These are phyloP conservation scores for Leptographium radiaticola DNA, from an alignment of 2,329 filamentous ascomycete genomes.

Conservation along the genomic window DNA sequence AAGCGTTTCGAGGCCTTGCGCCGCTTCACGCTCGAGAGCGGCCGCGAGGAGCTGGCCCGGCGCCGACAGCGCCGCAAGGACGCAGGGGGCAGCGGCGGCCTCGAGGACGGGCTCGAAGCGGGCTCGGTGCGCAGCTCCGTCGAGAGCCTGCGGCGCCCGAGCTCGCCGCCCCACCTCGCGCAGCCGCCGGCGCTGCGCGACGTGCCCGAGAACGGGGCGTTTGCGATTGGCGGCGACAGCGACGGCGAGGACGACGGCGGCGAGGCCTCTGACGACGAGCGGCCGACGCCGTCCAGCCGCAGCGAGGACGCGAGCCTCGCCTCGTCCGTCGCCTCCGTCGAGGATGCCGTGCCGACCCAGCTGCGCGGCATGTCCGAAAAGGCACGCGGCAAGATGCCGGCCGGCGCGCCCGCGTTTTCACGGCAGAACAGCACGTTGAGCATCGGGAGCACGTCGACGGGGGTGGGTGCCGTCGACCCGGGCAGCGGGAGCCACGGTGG, in stretches of 20 bases:
- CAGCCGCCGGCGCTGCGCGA: constrained; percentile 51
- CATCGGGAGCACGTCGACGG: constrained; percentile 47
- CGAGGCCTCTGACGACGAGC: constrained; percentile 33
- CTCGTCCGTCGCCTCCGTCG: constrained; percentile 55
- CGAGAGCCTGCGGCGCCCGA: constrained; percentile 54
- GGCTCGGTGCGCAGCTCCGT: constrained; percentile 46
- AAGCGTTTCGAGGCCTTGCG: constrained; percentile 76
- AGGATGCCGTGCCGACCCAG: constrained; percentile 72
- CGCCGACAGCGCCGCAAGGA: constrained; percentile 61
- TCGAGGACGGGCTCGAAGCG: constrained; percentile 32
- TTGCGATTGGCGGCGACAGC: constrained; percentile 73
- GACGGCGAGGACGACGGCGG: constrained; percentile 45
- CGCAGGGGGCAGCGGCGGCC: too few relatives aligned
- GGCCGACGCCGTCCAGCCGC: constrained; percentile 44
- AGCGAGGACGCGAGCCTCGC: constrained; percentile 50
- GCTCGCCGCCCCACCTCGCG: neutral
- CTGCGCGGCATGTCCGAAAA: constrained; percentile 93
- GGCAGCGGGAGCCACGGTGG: neutral
- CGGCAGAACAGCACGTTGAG: constrained; percentile 83
- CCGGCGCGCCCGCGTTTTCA: constrained; percentile 68
- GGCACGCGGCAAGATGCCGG: constrained; percentile 89
- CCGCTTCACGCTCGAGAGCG: constrained; percentile 82
- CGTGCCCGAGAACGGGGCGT: constrained; percentile 66
- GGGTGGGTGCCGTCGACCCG: neutral
- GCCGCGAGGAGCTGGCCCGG: constrained; percentile 79